phyloP scores from a whole-genome alignment of 2,329 filamentous ascomycete genomes.

The Cladophialophora carrionii region DNA sequence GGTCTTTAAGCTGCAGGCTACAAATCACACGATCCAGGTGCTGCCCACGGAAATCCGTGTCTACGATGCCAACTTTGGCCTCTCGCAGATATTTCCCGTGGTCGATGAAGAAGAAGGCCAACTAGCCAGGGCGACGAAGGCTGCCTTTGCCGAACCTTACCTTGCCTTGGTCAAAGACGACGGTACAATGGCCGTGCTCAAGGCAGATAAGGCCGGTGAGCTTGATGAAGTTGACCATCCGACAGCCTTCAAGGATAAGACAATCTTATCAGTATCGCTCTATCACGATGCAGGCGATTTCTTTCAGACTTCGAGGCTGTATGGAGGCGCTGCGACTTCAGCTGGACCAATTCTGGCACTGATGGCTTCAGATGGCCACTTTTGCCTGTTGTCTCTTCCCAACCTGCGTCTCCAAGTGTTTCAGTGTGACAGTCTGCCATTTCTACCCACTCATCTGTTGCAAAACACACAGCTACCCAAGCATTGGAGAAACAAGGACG shows the following conservation, averaged over 20 bases:
- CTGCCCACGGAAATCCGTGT: slow-evolving; percentile 83
- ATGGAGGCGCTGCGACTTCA: slow-evolving; percentile 35
- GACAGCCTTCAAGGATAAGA: slow-evolving; percentile 62
- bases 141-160: slow-evolving; percentile 85
- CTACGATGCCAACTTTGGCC: slow-evolving; percentile 85
- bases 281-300: slow-evolving; percentile 69
- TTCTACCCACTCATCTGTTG: slow-evolving; percentile 75
- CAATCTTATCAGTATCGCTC: slow-evolving; percentile 82
- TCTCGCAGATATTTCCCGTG: slow-evolving; percentile 91
- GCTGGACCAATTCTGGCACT: slow-evolving; percentile 67
- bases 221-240: slow-evolving; percentile 76
- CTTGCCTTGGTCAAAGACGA: slow-evolving; percentile 83
- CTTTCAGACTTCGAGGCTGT: slow-evolving; percentile 57
- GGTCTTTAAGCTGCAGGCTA: slow-evolving; percentile 78
- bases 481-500: slow-evolving; percentile 72
- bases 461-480: slow-evolving; percentile 67
- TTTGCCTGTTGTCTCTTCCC: slow-evolving; percentile 74
- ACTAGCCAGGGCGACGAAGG: slow-evolving; percentile 73
- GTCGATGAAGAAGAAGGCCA: slow-evolving; percentile 84
- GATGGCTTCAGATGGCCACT: slow-evolving; percentile 68
- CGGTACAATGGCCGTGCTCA: slow-evolving; percentile 74
- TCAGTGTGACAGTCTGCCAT: slow-evolving; percentile 73
- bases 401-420: slow-evolving; percentile 73
- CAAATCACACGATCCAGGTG: slow-evolving; percentile 83
- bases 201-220: slow-evolving; percentile 79